These are phyloP conservation scores for Colletotrichum higginsianum DNA, from an alignment of 2,329 filamentous ascomycete species.

Conservation along the genomic window DNA sequence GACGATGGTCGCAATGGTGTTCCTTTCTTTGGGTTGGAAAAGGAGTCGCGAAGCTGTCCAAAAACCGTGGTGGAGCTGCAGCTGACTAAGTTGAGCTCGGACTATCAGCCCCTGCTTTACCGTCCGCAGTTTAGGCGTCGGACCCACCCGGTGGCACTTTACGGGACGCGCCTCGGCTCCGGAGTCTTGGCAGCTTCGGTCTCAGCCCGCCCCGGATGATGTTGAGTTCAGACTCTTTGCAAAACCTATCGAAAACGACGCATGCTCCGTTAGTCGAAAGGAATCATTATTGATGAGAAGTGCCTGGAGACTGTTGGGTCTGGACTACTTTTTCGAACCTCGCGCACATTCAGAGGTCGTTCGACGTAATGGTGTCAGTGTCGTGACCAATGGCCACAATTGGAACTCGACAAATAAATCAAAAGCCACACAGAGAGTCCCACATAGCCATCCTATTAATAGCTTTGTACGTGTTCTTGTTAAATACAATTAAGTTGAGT, in stretches of 20 bases:
- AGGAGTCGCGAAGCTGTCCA: conserved; percentile 44
- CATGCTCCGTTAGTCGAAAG: not conserved
- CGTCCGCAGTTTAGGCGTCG: conserved; percentile 9
- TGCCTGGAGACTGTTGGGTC: not conserved
- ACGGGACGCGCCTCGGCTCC: not conserved
- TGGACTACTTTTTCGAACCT: not conserved
- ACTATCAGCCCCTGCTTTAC: no score
- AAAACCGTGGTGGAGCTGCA: conserved; percentile 7
- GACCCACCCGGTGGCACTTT: not conserved
- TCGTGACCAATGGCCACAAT: no score
- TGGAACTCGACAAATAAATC: no score
- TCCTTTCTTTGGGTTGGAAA: conserved; percentile 22
- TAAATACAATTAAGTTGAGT: no score
- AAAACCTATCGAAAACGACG: not conserved
- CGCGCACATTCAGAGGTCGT: no score
- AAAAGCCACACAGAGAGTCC: no score
- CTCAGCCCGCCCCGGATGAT: not conserved
- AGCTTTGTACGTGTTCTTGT: no score
- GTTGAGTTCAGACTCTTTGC: not conserved
- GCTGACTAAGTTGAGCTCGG: conserved; percentile 20
- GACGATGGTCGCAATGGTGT: conserved; percentile 25
- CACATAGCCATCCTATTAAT: no score
- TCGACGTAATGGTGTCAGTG: fast-evolving
- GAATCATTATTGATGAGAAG: fast-evolving
- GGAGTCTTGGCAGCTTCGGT: no score